Conservation (phyloP, 2,329 filamentous ascomycete species). For the Ascosphaera pollenicola region DNA sequence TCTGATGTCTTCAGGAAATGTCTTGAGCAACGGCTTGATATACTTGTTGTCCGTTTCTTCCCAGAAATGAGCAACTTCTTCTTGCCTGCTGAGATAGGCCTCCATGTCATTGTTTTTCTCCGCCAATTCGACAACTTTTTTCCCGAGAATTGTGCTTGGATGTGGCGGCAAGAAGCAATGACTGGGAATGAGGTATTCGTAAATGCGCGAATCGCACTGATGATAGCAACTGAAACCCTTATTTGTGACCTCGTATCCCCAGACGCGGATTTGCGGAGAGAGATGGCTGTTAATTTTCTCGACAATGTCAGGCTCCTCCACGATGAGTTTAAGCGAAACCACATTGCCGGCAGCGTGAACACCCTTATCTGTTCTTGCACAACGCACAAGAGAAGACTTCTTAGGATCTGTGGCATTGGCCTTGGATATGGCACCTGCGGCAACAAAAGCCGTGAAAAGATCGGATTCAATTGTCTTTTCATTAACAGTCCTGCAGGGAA, state of each 20-base stretch:
- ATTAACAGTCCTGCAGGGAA: conserved; percentile 22
- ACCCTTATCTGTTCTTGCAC: conserved; percentile 90
- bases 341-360: conserved; percentile 93
- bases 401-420: conserved; percentile 92
- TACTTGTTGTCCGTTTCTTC: conserved; percentile 55
- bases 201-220: conserved; percentile 83
- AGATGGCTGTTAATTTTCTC: conserved; percentile 76
- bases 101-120: conserved; percentile 52
- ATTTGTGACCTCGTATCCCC: conserved; percentile 78
- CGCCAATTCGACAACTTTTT: conserved; percentile 57
- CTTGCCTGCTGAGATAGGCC: conserved; percentile 44
- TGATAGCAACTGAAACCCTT: conserved; percentile 91
- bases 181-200: conserved; percentile 90
- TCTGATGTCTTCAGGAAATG: conserved; percentile 20
- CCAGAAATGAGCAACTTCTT: conserved; percentile 68
- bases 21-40: conserved; percentile 44
- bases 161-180: conserved; percentile 86
- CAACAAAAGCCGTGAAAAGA: conserved; percentile 76
- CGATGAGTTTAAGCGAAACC: conserved; percentile 84
- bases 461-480: conserved; percentile 94
- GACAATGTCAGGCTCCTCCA: conserved; percentile 73
- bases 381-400: conserved; percentile 84
- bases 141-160: conserved; percentile 64
- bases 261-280: conserved; percentile 75
- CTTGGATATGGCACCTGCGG: conserved; percentile 83